Conservation (phyloP, 768 basidiomycete species). For the Xerocomellus chrysenteron region DNA sequence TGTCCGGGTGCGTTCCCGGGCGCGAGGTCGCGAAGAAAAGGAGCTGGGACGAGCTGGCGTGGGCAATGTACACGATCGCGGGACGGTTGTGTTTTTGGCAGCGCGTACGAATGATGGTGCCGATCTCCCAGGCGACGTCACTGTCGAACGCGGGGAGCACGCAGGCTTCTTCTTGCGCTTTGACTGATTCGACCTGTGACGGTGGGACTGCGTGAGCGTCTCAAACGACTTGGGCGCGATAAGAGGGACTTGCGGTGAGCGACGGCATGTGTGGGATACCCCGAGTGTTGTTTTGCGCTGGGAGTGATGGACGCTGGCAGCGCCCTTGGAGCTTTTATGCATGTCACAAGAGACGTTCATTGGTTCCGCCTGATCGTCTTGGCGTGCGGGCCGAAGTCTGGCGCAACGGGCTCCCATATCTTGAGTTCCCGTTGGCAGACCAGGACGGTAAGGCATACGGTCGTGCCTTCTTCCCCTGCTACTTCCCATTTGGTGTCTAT, state of each 20-base stretch:
- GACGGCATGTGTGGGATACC: background rate
- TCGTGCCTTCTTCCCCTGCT: too few relatives aligned
- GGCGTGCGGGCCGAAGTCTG: too few relatives aligned
- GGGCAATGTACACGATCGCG: slow-evolving; percentile 29
- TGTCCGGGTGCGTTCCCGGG: slow-evolving; percentile 31
- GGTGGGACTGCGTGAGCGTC: background rate
- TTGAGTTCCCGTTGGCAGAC: too few relatives aligned
- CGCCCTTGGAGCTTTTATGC: too few relatives aligned
- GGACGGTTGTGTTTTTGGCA: slow-evolving; percentile 20
- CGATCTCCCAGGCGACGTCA: slow-evolving; percentile 35
- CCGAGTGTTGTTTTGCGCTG: too few relatives aligned
- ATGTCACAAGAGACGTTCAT: too few relatives aligned
- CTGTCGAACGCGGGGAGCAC: slow-evolving; percentile 30
- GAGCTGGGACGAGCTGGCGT: slow-evolving; percentile 30
- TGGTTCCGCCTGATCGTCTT: too few relatives aligned
- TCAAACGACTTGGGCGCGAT: background rate
- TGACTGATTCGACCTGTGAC: slow-evolving; percentile 18
- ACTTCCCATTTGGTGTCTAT: too few relatives aligned
- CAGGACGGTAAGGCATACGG: too few relatives aligned
- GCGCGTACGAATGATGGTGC: slow-evolving; percentile 24
- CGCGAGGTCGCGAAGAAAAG: slow-evolving; percentile 32
- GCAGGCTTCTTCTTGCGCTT: slow-evolving; percentile 26
- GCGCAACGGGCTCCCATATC: too few relatives aligned
- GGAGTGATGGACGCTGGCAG: too few relatives aligned
- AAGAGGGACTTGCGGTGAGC: background rate